phyloP scores from a whole-genome alignment of 768 basidiomycete genomes.

The Kwoniella newhampshirensis region DNA sequence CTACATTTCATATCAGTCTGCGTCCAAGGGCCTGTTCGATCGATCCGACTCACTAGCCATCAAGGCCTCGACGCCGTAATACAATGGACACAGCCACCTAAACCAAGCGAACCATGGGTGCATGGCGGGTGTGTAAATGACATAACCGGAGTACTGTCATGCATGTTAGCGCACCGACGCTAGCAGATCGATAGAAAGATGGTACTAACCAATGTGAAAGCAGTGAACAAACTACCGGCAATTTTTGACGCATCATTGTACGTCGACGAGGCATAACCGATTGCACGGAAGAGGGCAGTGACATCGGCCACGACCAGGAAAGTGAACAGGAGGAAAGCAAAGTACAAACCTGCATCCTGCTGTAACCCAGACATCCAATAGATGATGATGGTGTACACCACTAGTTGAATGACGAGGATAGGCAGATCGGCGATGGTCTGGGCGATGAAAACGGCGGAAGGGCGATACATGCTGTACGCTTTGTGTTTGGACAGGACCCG shows the following conservation, averaged over 20 bases:
- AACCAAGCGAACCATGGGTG: constrained; percentile 52
- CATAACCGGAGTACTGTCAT: constrained; percentile 31
- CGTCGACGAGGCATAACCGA: constrained; percentile 42
- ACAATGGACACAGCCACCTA: constrained; percentile 48
- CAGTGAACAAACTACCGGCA: constrained; percentile 36
- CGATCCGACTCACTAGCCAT: constrained; percentile 19
- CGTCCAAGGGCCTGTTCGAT: not conserved
- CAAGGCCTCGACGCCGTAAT: constrained; percentile 46
- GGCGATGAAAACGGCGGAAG: constrained; percentile 55
- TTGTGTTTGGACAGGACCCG: constrained; percentile 51
- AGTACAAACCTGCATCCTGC: constrained; percentile 32
- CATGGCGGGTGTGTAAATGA: constrained; percentile 45
- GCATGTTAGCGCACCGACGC: too few relatives aligned
- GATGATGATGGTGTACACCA: constrained; percentile 45
- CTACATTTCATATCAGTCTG: too few relatives aligned
- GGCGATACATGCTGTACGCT: constrained; percentile 43
- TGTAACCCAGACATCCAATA: constrained; percentile 46
- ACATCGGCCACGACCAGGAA: constrained; percentile 28
- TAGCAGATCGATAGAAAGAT: too few relatives aligned
- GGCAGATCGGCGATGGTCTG: constrained; percentile 56
- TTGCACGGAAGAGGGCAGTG: constrained; percentile 44
- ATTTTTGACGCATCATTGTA: constrained; percentile 50
- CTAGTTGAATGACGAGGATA: constrained; percentile 47
- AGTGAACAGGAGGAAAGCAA: constrained; percentile 35
- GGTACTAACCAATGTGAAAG: not conserved